These are phyloP conservation scores for Chrysanthemum seticuspe DNA, from an alignment of 129 eudicot species.

Conservation along the genomic window DNA sequence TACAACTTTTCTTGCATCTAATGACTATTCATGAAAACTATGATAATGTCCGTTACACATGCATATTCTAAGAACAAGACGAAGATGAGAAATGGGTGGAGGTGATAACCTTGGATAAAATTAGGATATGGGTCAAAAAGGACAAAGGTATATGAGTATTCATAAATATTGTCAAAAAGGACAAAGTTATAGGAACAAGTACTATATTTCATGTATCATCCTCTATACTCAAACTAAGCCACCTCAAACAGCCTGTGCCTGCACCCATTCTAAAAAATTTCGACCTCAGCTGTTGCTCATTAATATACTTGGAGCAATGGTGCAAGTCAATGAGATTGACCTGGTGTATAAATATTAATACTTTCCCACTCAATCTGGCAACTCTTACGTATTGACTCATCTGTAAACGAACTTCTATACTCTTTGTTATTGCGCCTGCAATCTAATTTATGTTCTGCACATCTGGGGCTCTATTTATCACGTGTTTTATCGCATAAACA, in stretches of 20 bases:
- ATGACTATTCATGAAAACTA: no score
- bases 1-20: no score
- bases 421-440: constrained; percentile 3
- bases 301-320: neutral
- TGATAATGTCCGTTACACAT: no score
- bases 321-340: neutral
- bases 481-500: constrained; percentile 65
- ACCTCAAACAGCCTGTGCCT: neutral
- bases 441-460: constrained; percentile 3
- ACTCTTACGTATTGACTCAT: neutral
- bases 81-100: no score
- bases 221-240: neutral
- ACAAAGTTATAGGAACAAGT: constrained; percentile 1
- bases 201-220: neutral
- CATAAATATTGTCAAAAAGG: no score
- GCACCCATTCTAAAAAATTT: constrained; percentile 8
- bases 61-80: no score
- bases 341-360: neutral
- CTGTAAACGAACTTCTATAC: constrained; percentile 1
- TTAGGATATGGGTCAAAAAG: neutral
- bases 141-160: no score
- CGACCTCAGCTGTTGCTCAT: constrained; percentile 10
- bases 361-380: constrained; percentile 20
- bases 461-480: constrained; percentile 27
- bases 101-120: neutral